Evolutionary conservation across 768 basidiomycete genomes (phyloP), one percentile per base, ranked within the genome.

Genomic region (Candolleomyces efflorescens): DNA sequence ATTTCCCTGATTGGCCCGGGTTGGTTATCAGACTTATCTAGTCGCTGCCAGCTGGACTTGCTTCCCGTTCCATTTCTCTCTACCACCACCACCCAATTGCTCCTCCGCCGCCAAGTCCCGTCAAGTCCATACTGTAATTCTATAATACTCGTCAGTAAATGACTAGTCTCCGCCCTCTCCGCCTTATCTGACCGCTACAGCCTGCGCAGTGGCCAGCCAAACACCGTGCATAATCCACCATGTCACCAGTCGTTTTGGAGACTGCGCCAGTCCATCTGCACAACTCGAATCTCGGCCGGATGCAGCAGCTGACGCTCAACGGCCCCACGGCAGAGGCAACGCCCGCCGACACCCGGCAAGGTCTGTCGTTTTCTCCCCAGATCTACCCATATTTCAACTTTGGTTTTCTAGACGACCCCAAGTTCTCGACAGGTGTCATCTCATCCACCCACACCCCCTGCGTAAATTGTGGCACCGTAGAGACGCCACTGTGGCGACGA

Each of bases 401-500:
- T 15, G 37, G 43, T 24, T 26, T 39, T 24, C 51, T 62, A 22
- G 72, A 71, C 23, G 71, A 73, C 27, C 61, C 65, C 57, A 65
- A 62, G 59, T 64, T 63, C 48, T 12, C 62, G 15, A 62, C 66
- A 6, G 64, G 54, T 48, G 67, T 69, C n/a, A 60, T 68, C 50
- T 53, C 67, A 7, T 69, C 80, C 59, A 64, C 75, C 49, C 76
- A 77, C 47, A 73, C 79, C 32, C 77, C 80, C 32, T 91, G 89
- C 69, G 78, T 83, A 39, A 90, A 89, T 70, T 91, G 92, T 72
- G 85, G 84, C 17, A 87, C 88, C n/a, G 75, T 79, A 5, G 81
- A 84, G 61, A 92, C 90, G 56, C 91, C 92, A 37, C 82, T 93
- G 24, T 94, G 92, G 92, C 78, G 91, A 64, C 82, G 91, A 64